Evolutionary conservation across 331 rosid genomes (phyloP), one percentile per base, ranked within the genome.

Genomic region (Spiraea crenata): DNA sequence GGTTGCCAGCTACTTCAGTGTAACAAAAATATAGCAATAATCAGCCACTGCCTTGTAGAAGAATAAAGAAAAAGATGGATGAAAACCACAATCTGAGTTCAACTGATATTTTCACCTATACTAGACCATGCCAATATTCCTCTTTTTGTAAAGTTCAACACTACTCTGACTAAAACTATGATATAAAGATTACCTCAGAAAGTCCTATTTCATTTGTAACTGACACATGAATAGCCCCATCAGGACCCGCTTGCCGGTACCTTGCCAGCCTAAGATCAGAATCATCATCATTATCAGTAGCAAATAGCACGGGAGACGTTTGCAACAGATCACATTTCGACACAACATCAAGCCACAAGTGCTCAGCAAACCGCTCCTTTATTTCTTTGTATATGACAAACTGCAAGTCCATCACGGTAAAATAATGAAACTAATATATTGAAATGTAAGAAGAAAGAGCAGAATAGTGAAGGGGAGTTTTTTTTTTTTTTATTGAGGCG

Each of bases 321-420:
- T 74, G 76, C 76, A 89, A 71, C 65, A 93, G 85, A 87, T 91
- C 97, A 51, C 84, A 85, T 83, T 91, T 93, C 48, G 96, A 91
- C 73, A 93, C 99, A 55, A 79, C 97, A 79, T 93, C 87, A 39
- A 93, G 84, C 97, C 97, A 93, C 40, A 91, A 76, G 80, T 90
- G 99, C 67, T 70, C 86, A 6, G 73, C 17, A 71, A 87, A 93
- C 80, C 86, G 86, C 73, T 86, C 91, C 82, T 73, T 87, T 72
- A 89, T 88, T 79, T 89, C 99, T 77, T 87, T 84, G 85, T 89
- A 89, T 82, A 91, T 89, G 77, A 76, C 71, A 31, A 84, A 93
- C 97, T 93, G 87, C 85, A 83, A 16, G 79, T 44, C 60, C 80
- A 48, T 54, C 73, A 11, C 16, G 64, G 76, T 64, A 44, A 55